phyloP scores from a whole-genome alignment of 2,329 filamentous ascomycete genomes.

The Hymenotorrendiella dingleyae region DNA sequence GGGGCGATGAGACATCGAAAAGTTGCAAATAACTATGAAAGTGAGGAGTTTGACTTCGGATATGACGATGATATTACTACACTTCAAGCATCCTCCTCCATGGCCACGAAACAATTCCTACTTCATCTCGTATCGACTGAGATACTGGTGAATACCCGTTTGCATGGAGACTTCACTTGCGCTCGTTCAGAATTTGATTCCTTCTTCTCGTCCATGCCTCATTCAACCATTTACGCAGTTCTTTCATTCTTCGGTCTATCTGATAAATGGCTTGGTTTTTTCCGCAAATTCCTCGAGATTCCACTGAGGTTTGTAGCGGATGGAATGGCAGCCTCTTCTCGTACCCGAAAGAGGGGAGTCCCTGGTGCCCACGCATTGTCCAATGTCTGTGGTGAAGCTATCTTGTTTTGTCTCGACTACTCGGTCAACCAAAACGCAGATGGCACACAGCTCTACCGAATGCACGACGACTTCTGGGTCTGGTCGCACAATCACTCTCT shows the following conservation, averaged over 20 bases:
- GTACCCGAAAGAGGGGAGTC: constrained; percentile 48
- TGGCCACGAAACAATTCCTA: constrained; percentile 50
- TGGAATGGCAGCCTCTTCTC: constrained; percentile 36
- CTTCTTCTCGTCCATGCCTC: constrained; percentile 53
- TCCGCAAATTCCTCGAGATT: constrained; percentile 51
- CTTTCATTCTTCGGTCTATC: constrained; percentile 56
- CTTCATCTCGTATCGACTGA: constrained; percentile 52
- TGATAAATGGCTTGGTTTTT: constrained; percentile 51
- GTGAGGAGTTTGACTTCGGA: constrained; percentile 14
- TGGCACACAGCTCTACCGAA: constrained; percentile 51
- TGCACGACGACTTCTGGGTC: constrained; percentile 64
- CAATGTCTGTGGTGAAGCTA: constrained; percentile 51
- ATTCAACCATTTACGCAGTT: constrained; percentile 50
- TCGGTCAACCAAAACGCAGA: constrained; percentile 53
- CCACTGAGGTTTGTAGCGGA: constrained; percentile 54
- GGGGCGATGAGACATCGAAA: not conserved
- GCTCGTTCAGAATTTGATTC: constrained; percentile 53
- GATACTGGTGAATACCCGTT: constrained; percentile 42
- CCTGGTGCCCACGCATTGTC: constrained; percentile 55
- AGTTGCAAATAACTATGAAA: not conserved
- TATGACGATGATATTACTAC: constrained; percentile 3
- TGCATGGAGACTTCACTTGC: constrained; percentile 47
- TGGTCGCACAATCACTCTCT: constrained; percentile 48
- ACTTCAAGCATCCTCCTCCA: constrained; percentile 29
- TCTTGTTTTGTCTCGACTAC: constrained; percentile 61